phyloP scores from a whole-genome alignment of 2,329 filamentous ascomycete species.

The Phialocephala sp. region DNA sequence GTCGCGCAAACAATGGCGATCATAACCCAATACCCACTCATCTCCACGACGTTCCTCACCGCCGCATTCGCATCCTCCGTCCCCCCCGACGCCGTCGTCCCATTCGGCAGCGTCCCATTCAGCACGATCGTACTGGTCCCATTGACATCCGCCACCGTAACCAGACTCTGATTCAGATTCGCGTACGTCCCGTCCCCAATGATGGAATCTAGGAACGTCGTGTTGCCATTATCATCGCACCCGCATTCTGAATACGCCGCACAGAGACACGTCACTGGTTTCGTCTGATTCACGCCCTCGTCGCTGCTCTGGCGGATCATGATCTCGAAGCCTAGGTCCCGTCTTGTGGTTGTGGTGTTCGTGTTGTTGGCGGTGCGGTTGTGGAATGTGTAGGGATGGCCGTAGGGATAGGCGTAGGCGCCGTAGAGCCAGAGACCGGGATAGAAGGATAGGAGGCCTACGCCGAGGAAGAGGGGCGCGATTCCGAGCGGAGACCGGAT shows the following conservation, averaged over 20 bases:
- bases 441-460: slow-evolving; percentile 49
- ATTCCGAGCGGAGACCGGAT: slow-evolving; percentile 54
- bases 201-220: slow-evolving; percentile 63
- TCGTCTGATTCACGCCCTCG: slow-evolving; percentile 57
- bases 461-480: slow-evolving; percentile 57
- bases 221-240: slow-evolving; percentile 71
- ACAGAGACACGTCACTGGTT: slow-evolving; percentile 67
- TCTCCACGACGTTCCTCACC: slow-evolving; percentile 20
- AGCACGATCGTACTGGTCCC: slow-evolving; percentile 69
- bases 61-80: slow-evolving; percentile 48
- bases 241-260: slow-evolving; percentile 61
- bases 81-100: slow-evolving; percentile 60
- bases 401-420: slow-evolving; percentile 65
- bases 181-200: slow-evolving; percentile 69
- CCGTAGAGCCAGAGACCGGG: slow-evolving; percentile 68
- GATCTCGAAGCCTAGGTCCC: slow-evolving; percentile 41
- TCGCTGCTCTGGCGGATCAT: slow-evolving; percentile 35
- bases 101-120: slow-evolving; percentile 77
- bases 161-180: slow-evolving; percentile 63
- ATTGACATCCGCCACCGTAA: slow-evolving; percentile 67
- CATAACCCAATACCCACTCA: slow-evolving; percentile 40
- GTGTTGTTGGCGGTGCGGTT: slow-evolving; percentile 48
- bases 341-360: slow-evolving; percentile 50
- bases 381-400: slow-evolving; percentile 59
- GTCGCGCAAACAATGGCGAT: slow-evolving; percentile 37